phyloP scores from a whole-genome alignment of 2,329 filamentous ascomycete genomes.

The Ophidiomyces ophidiicola region DNA sequence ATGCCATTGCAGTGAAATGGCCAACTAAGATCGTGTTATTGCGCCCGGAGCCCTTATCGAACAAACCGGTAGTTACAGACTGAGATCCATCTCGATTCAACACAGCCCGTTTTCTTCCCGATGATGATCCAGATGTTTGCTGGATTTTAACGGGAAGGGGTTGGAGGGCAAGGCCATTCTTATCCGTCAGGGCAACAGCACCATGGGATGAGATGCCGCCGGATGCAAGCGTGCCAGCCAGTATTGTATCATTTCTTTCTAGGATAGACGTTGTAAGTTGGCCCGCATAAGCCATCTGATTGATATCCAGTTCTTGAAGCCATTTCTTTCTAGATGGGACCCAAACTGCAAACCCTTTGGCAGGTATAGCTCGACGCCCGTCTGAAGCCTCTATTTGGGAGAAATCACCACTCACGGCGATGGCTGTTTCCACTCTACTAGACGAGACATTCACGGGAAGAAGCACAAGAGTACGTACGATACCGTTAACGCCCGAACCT shows the following conservation, averaged over 20 bases:
- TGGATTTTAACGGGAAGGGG: slow-evolving; percentile 41
- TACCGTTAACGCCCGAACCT: slow-evolving; percentile 74
- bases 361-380: slow-evolving; percentile 48
- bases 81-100: slow-evolving; percentile 25
- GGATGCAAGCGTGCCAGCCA: slow-evolving; percentile 72
- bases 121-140: slow-evolving; percentile 17
- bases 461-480: slow-evolving; percentile 61
- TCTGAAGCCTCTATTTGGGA: slow-evolving; percentile 47
- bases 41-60: slow-evolving; percentile 15
- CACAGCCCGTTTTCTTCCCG: slow-evolving; percentile 19
- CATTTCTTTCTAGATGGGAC: slow-evolving; percentile 74
- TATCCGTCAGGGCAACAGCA: slow-evolving; percentile 50
- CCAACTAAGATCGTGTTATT: slow-evolving; percentile 85
- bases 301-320: slow-evolving; percentile 63
- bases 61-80: slow-evolving; percentile 22
- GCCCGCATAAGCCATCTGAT: slow-evolving; percentile 57
- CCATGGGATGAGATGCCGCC: slow-evolving; percentile 61
- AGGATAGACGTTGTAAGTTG: slow-evolving; percentile 57
- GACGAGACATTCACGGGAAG: slow-evolving; percentile 66
- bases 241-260: slow-evolving; percentile 48
- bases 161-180: slow-evolving; percentile 27
- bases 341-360: slow-evolving; percentile 78
- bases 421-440: slow-evolving; percentile 55
- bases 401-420: slow-evolving; percentile 74
- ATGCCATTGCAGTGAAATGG: slow-evolving; percentile 61